These are phyloP conservation scores for Tillandsia leiboldiana DNA, from an alignment of 176 grass and related monocot genomes.

Conservation along the genomic window DNA sequence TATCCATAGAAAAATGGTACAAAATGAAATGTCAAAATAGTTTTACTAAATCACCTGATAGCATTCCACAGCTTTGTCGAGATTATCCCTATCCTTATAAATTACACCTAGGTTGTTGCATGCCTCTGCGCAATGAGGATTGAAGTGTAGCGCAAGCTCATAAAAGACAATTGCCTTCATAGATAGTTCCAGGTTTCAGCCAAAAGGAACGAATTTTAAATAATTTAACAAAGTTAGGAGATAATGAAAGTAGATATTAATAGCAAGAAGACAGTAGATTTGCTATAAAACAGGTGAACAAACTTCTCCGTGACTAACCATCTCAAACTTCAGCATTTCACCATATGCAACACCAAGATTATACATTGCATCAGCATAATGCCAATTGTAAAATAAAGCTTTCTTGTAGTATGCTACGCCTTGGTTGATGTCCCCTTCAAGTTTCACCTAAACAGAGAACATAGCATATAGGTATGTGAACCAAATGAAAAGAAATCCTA, in stretches of 20 bases:
- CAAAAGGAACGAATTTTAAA: conserved; percentile 2
- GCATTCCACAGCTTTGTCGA: conserved; percentile 98
- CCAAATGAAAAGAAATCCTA: conserved; percentile 1
- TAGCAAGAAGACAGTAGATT: background rate
- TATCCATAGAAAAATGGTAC: conserved; percentile 4
- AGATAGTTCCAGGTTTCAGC: conserved; percentile 19
- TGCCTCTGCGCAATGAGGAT: conserved; percentile 90
- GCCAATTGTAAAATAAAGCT: conserved; percentile 96
- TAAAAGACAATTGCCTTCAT: conserved; percentile 96
- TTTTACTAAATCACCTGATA: conserved; percentile 52
- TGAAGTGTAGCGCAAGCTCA: conserved; percentile 96
- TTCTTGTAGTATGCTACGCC: conserved; percentile 97
- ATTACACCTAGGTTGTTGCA: conserved; percentile 99
- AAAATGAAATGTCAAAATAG: conserved; percentile 17
- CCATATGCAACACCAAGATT: conserved; percentile 99
- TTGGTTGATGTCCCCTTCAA: conserved; percentile 93
- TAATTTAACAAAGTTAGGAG: background rate
- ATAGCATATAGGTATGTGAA: conserved; percentile 14
- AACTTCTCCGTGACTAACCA: conserved; percentile 45
- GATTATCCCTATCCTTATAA: conserved; percentile 99
- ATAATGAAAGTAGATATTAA: background rate
- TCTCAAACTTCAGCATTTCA: conserved; percentile 99
- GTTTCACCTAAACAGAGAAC: conserved; percentile 56
- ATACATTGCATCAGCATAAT: conserved; percentile 99
- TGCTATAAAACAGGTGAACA: background rate